Base-by-base conservation (phyloP, 306 rosid species). In the Prinsepia uniflora region DNA sequence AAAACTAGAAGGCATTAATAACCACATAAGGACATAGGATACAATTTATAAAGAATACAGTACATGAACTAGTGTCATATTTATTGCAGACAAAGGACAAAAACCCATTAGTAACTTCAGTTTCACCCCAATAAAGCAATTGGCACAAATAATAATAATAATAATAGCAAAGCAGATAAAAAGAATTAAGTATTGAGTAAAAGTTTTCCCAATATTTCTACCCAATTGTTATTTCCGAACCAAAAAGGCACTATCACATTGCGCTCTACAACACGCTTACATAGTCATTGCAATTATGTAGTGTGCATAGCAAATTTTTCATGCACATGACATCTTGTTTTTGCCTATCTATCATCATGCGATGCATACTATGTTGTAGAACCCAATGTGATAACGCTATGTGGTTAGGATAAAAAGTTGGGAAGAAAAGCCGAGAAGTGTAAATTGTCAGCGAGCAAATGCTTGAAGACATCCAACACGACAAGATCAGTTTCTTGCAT, bases 1-100 rank as follows among this genome's bases (percentile, higher is more conserved):
- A 73, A 45, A 65, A 20, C 15, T 70, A 34, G 43, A 13, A 76
- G 80, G 43, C 62, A 79, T 47, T 40, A 63, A 59, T 54, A 22
- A 69, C 34, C 68, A 74, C 47, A 46, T 11, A 2, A 44, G 24
- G 36, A 44, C 66, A 19, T 40, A 11, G 46, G 22, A 24, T 12
- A 53, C 18, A 22, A 39, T 10, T 18, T n/a, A 11, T 9, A 48
- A 39, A 10, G 8, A 10, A 41, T 5, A 50, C n/a, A 64, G 44
- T 19, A 3, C 40, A 43, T 30, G 22, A 48, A 67, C 24, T 36
- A 17, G 5, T 22, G 17, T 15, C 24, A 22, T 46, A 24, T 19
- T 0, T 66, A 8, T 19, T 30, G 17, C 15, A 62, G 5, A 14
- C 56, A 66, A 44, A 5, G 18, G 55, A 6, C 8, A 65, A 45